phyloP scores from a whole-genome alignment of 371 early-diverging fungal genomes.

The Rhizopus arrhizus region DNA sequence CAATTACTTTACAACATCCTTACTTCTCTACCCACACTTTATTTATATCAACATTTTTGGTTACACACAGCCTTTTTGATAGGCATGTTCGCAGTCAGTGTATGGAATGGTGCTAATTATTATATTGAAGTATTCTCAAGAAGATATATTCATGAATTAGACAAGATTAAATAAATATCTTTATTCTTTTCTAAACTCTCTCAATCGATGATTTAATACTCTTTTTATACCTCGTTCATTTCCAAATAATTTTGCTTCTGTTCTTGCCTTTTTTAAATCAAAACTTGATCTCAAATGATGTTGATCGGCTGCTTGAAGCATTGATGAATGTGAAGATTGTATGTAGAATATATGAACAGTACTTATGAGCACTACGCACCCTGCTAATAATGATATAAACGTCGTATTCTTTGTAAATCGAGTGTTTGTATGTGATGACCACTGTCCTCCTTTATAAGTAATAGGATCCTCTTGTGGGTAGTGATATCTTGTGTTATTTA shows the following conservation, averaged over 20 bases:
- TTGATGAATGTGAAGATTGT: conserved; percentile 26
- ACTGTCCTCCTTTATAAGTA: conserved; percentile 19
- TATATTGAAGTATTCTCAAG: conserved; percentile 76
- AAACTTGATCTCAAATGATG: conserved; percentile 39
- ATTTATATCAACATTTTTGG: conserved; percentile 53
- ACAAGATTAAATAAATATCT: conserved; percentile 23
- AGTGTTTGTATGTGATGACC: conserved; percentile 25
- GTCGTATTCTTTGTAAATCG: conserved; percentile 39
- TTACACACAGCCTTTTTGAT: conserved; percentile 63
- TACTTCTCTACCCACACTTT: conserved; percentile 49
- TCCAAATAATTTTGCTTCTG: conserved; percentile 46
- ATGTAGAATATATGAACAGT: conserved; percentile 32
- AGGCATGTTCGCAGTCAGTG: conserved; percentile 59
- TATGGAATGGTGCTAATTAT: conserved; percentile 74
- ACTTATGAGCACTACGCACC: conserved; percentile 25
- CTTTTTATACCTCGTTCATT: conserved; percentile 45
- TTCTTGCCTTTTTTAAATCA: conserved; percentile 45
- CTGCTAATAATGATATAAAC: conserved; percentile 41
- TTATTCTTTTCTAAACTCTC: conserved; percentile 23
- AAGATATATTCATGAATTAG: conserved; percentile 60
- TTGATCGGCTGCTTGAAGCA: conserved; percentile 35
- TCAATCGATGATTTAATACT: conserved; percentile 39
- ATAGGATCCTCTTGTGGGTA: conserved; percentile 22
- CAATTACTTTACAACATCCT: conserved; percentile 61
- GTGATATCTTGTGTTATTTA: conserved; percentile 1